A percentile compares a stretch with the other conserved stretches of the same genome.
Evolutionary conservation across 352 stramenopile species (phyloP).

Genomic region (Peronosclerospora sorghi): DNA sequence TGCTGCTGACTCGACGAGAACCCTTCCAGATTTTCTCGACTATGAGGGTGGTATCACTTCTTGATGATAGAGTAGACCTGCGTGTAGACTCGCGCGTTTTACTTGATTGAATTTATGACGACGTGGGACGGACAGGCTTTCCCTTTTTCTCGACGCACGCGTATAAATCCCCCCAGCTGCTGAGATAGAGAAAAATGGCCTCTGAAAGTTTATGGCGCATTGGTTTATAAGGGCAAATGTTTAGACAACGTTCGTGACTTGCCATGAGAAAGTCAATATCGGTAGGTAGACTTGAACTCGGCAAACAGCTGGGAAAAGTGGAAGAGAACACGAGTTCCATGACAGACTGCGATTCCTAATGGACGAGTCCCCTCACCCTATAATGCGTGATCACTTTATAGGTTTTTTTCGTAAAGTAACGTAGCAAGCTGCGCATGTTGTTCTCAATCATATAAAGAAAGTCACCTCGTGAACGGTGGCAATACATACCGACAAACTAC

Average conservation of each 20-base stretch:
- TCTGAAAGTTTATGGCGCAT: slow-evolving; percentile 8
- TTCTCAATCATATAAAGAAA: no score
- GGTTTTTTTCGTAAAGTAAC: no score
- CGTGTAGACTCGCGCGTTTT: not conserved
- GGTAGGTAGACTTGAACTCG: no score
- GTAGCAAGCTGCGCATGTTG: no score
- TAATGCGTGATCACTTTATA: no score
- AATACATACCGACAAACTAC: no score
- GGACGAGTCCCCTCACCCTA: no score
- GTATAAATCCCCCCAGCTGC: slow-evolving; percentile 15
- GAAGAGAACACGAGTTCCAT: no score
- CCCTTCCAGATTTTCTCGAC: slow-evolving; percentile 1
- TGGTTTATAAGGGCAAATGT: slow-evolving; percentile 5
- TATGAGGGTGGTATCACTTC: slow-evolving; percentile 2
- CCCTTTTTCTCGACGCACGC: slow-evolving; percentile 20
- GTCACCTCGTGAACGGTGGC: no score
- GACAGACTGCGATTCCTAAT: no score
- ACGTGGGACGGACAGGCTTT: slow-evolving; percentile 9
- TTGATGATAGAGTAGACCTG: slow-evolving; percentile 1
- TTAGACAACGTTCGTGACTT: not conserved
- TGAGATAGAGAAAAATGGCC: slow-evolving; percentile 18
- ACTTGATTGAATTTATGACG: slow-evolving; percentile 1
- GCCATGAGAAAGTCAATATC: not conserved
- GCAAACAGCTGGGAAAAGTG: no score
- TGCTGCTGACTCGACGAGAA: slow-evolving; percentile 7